A percentile compares a stretch with the other conserved stretches of the same genome.
These are phyloP conservation scores for Austroboletus festivus DNA, from an alignment of 768 basidiomycete genomes.

Conservation along the genomic window DNA sequence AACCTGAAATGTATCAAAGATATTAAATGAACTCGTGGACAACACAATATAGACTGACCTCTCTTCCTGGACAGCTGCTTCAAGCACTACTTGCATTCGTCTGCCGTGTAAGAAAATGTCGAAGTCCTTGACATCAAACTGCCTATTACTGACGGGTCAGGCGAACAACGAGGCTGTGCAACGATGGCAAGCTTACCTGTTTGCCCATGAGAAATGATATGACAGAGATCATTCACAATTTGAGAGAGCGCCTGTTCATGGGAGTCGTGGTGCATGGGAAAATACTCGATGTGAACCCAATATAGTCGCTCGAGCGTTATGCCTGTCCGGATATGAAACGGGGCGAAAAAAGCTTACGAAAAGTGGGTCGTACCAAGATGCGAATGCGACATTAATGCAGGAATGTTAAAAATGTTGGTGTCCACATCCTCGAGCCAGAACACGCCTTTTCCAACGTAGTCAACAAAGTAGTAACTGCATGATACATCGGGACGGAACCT, in stretches of 20 bases:
- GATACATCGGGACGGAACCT: conserved; percentile 35
- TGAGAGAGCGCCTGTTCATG: conserved; percentile 31
- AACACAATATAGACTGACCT: conserved; percentile 33
- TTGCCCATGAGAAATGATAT: conserved; percentile 52
- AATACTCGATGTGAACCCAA: conserved; percentile 63
- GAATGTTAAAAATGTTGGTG: conserved; percentile 43
- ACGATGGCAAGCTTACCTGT: conserved; percentile 38
- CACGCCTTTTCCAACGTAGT: conserved; percentile 41
- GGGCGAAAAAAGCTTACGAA: conserved; percentile 22
- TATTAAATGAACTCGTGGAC: background rate
- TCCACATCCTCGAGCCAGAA: conserved; percentile 54
- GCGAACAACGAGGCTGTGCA: background rate
- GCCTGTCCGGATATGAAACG: conserved; percentile 31
- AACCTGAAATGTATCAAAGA: conserved; percentile 20
- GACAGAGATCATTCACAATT: conserved; percentile 48
- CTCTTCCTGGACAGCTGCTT: conserved; percentile 43
- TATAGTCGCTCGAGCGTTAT: conserved; percentile 50
- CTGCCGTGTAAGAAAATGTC: conserved; percentile 53
- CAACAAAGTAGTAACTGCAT: conserved; percentile 58
- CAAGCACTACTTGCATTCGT: conserved; percentile 47
- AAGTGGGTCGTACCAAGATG: conserved; percentile 59
- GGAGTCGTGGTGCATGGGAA: conserved; percentile 57
- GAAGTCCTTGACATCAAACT: conserved; percentile 58
- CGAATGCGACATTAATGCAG: conserved; percentile 43
- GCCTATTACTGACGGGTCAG: conserved; percentile 36